Evolutionary conservation across 257 asterid genomes (phyloP).

Genomic region (Lycium barbarum): DNA sequence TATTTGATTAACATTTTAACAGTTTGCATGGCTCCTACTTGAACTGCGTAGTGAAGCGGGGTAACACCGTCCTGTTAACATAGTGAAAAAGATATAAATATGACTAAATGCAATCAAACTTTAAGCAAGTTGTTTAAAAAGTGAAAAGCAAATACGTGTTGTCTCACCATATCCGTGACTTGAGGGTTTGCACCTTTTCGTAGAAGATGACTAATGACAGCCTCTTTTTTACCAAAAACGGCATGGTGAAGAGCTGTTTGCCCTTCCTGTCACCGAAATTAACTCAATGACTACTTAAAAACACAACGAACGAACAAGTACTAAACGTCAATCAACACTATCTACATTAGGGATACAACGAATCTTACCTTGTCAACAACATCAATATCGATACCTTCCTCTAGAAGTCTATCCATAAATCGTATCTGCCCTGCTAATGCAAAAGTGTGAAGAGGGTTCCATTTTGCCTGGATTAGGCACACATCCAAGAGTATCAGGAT

Average conservation of each 20-base stretch:
- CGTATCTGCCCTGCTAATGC: conserved; percentile 86
- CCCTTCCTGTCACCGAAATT: conserved; percentile 67
- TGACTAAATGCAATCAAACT: background rate
- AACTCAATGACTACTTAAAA: conserved; percentile 26
- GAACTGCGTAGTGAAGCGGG: conserved; percentile 96
- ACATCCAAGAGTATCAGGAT: conserved; percentile 7
- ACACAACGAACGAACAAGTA: conserved; percentile 30
- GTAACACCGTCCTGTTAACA: conserved; percentile 75
- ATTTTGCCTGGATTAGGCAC: conserved; percentile 58
- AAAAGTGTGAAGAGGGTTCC: conserved; percentile 86
- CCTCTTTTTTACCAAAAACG: conserved; percentile 82
- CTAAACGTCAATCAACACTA: background rate
- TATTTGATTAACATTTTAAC: conserved; percentile 81
- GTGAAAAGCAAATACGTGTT: conserved; percentile 19
- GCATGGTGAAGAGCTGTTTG: conserved; percentile 90
- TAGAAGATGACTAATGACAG: conserved; percentile 92
- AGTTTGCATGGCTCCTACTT: conserved; percentile 90
- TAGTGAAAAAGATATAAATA: conserved; percentile 18
- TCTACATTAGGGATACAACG: background rate
- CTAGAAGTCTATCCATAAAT: conserved; percentile 75
- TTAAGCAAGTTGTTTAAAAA: conserved; percentile 2
- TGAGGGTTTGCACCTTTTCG: conserved; percentile 88
- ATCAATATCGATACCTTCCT: conserved; percentile 59
- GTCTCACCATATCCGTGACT: conserved; percentile 72
- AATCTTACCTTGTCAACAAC: conserved; percentile 60